Conservation (phyloP, 352 stramenopile species). For the Pythium monospermum region DNA sequence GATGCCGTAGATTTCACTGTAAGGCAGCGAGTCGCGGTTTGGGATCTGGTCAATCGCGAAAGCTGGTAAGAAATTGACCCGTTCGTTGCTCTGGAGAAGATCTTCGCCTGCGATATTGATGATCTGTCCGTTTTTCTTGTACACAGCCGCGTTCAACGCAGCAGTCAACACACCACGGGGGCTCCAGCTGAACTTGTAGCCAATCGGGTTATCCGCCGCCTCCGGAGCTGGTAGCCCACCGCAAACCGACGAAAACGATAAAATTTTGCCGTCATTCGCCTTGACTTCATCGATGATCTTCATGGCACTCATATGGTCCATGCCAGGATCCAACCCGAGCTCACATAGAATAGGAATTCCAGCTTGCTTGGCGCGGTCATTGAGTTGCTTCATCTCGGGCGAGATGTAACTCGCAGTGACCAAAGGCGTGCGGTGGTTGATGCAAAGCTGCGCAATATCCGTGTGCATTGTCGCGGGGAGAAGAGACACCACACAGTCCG, state of each 20-base stretch:
- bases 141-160: constrained; percentile 88
- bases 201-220: constrained; percentile 93
- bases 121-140: constrained; percentile 78
- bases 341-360: constrained; percentile 94
- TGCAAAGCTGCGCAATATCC: constrained; percentile 84
- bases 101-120: constrained; percentile 85
- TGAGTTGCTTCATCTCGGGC: constrained; percentile 86
- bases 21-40: constrained; percentile 93
- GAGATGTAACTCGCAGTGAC: constrained; percentile 96
- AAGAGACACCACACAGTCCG: constrained; percentile 93
- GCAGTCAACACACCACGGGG: constrained; percentile 93
- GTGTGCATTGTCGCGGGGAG: constrained; percentile 93
- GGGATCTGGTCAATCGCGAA: constrained; percentile 94
- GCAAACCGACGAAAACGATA: constrained; percentile 93
- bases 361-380: constrained; percentile 61
- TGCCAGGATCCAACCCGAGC: constrained; percentile 93
- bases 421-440: constrained; percentile 81
- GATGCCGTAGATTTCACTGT: constrained; percentile 94
- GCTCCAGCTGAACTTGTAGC: constrained; percentile 98
- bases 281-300: constrained; percentile 96
- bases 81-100: constrained; percentile 82
- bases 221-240: constrained; percentile 93
- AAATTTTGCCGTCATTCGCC: constrained; percentile 79
- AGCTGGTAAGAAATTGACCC: constrained; percentile 83
- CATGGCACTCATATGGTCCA: constrained; percentile 97